phyloP scores from a whole-genome alignment of 2,329 filamentous ascomycete species.

The Aspergillus piperis region DNA sequence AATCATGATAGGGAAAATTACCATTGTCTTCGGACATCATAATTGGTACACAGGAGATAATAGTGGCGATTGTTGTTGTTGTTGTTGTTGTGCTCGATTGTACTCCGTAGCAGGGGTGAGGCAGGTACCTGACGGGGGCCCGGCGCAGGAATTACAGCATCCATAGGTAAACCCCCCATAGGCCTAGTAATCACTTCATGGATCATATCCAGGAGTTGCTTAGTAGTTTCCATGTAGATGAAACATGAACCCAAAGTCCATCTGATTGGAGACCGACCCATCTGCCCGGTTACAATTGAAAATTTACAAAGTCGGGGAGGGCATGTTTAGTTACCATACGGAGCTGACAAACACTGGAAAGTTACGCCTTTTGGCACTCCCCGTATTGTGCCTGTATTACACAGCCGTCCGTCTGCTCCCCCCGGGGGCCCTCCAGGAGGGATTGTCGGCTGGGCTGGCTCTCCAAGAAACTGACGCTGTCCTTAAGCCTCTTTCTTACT shows the following conservation, averaged over 20 bases:
- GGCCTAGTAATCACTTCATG: too few relatives aligned
- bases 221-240: constrained; percentile 1
- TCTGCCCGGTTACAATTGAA: background rate
- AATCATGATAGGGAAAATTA: background rate
- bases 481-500: constrained; percentile 8
- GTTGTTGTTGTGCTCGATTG: background rate
- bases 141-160: background rate
- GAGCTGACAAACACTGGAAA: background rate
- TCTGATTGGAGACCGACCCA: background rate
- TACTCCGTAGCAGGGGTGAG: background rate
- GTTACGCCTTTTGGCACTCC: background rate
- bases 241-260: background rate
- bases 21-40: background rate
- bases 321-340: background rate
- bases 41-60: background rate
- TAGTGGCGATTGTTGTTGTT: background rate
- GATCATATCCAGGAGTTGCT: background rate
- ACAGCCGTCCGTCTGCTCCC: background rate
- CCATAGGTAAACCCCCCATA: background rate
- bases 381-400: background rate
- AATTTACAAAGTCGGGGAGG: background rate
- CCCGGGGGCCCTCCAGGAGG: background rate
- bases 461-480: constrained; percentile 7
- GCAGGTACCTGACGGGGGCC: background rate
- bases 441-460: constrained; percentile 3